A percentile compares a stretch with the other conserved stretches of the same genome.
These are phyloP conservation scores for Stygiomarasmius scandens DNA, from an alignment of 1,284 basidiomycete genomes.

Conservation along the genomic window DNA sequence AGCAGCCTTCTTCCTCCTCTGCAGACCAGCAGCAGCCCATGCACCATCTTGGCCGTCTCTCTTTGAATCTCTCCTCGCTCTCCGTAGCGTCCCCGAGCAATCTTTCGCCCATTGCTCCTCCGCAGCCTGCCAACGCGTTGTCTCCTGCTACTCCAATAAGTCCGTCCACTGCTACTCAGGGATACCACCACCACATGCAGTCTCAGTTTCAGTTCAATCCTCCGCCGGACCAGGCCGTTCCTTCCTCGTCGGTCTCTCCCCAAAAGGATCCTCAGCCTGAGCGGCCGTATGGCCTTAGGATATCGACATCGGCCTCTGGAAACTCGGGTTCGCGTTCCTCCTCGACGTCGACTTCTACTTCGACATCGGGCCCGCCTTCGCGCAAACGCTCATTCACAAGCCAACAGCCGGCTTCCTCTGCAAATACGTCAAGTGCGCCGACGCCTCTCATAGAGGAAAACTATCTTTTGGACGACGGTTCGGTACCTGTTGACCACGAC, in stretches of 20 bases:
- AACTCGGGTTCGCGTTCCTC: neutral
- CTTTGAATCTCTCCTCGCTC: constrained; percentile 69
- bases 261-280: constrained; percentile 26
- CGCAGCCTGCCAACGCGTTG: constrained; percentile 38
- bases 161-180: constrained; percentile 39
- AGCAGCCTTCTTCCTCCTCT: constrained; percentile 11
- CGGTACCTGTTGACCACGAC: neutral
- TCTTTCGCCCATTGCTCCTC: constrained; percentile 60
- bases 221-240: constrained; percentile 29
- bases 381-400: constrained; percentile 14
- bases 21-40: constrained; percentile 18
- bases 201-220: constrained; percentile 44
- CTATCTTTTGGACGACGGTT: constrained; percentile 4
- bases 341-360: neutral
- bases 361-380: constrained; percentile 10
- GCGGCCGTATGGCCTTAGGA: constrained; percentile 21
- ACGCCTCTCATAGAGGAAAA: constrained; percentile 11
- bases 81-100: constrained; percentile 66
- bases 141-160: constrained; percentile 65
- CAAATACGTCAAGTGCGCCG: constrained; percentile 1
- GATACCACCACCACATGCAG: constrained; percentile 33
- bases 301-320: constrained; percentile 15
- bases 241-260: constrained; percentile 17
- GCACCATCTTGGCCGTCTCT: constrained; percentile 26
- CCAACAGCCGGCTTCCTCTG: constrained; percentile 8